Evolutionary conservation across 768 basidiomycete genomes (phyloP), one percentile per base, ranked within the genome.

Genomic region (Xerocomellus amylosporus): DNA sequence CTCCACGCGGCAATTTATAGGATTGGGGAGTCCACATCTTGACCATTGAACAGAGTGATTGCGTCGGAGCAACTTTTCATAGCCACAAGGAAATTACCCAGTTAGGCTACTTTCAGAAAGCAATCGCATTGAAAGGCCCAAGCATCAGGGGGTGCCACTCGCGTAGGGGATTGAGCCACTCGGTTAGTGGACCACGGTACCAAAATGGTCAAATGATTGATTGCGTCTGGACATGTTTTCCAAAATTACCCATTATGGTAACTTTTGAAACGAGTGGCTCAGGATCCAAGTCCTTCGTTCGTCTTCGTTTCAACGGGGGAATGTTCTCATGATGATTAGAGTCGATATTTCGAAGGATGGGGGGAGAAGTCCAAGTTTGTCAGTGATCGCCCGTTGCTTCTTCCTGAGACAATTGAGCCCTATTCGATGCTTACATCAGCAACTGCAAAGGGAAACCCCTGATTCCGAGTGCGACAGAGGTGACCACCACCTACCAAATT

Each of bases 81-180:
- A 55, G 62, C 64, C 64, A 63, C 60, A 48, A 26, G 28, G 36
- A 62, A 58, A 58, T 56, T 66, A 58, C 58, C 56, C 44, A 20
- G 49, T 65, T 49, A 55, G 56, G 63, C 40, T 26, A 62, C 24
- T 53, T 49, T 44, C 30, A 37, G 44, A 31, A 31, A 57, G 60
- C 65, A 64, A 62, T 69, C 62, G 24, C 36, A 19, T 19, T 17
- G 34, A 37, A 9, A 37, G 60, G 56, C 33, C 60, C 41, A 62
- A 64, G 62, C 59, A 2, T 20, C 44, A 45, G 44, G 55, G 49
- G 55, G 24, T 44, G 42, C 64, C 63, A 61, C 63, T 56, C 50
- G 55, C 40, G 37, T 41, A 60, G 44, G 10, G 14, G 13, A 33
- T 39, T 8, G 20, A 30, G 56, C 65, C 66, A 58, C 66, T 64